Percentiles rank a stretch among this genome's conserved stretches.
These are phyloP conservation scores for Elaeis guineensis DNA, from an alignment of 176 grass and related monocot species.

Conservation along the genomic window DNA sequence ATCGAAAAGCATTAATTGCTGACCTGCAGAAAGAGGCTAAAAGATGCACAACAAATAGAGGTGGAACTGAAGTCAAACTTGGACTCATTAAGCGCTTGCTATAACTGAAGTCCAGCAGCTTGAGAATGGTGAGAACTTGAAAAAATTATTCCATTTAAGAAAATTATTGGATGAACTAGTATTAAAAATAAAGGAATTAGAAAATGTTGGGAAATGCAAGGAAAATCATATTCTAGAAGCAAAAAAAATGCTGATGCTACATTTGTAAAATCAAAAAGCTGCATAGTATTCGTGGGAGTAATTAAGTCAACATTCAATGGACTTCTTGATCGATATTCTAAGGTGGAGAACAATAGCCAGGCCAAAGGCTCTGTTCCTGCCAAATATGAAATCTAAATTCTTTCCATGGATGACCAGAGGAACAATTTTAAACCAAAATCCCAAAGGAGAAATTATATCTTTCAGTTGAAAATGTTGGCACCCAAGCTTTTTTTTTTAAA, in stretches of 20 bases:
- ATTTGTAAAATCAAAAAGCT: constrained; percentile 12
- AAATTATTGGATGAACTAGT: constrained; percentile 23
- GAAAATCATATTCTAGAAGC: constrained; percentile 6
- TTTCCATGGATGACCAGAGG: no score
- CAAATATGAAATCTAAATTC: no score
- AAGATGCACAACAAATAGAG: constrained; percentile 42
- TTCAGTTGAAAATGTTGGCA: no score
- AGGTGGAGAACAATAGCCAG: constrained; percentile 15
- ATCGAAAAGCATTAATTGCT: constrained; percentile 53
- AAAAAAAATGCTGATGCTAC: constrained; percentile 13
- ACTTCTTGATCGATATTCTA: constrained; percentile 23
- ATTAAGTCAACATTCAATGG: constrained; percentile 9
- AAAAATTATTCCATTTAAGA: constrained; percentile 26
- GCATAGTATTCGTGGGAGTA: constrained; percentile 8
- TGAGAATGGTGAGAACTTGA: constrained; percentile 36
- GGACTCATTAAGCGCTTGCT: constrained; percentile 66
- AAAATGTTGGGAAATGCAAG: constrained; percentile 19
- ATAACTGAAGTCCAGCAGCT: constrained; percentile 56
- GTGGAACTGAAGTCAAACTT: constrained; percentile 61
- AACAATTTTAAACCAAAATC: no score
- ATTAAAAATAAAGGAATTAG: constrained; percentile 26
- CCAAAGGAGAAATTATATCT: no score
- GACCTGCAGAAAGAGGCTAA: constrained; percentile 53
- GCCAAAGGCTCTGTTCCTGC: no score
- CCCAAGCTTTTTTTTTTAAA: no score